Percentiles rank a stretch among this genome's conserved stretches.
phyloP scores from a whole-genome alignment of 192 early-diverging fungal genomes.

The Dissophora ornata region DNA sequence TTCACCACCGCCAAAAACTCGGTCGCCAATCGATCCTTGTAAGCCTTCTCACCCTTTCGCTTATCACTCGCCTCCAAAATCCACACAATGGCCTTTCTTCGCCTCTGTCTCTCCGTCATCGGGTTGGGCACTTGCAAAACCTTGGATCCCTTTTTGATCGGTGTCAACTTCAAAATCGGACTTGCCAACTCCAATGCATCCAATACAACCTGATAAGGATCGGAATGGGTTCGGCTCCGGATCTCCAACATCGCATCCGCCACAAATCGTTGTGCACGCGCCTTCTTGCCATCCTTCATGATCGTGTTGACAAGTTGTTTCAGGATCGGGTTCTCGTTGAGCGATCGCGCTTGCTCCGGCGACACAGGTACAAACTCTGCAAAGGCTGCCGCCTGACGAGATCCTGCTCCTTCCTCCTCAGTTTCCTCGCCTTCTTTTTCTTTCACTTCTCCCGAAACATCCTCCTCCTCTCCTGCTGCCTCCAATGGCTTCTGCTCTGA shows the following conservation, averaged over 20 bases:
- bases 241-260: constrained; percentile 77
- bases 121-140: constrained; percentile 82
- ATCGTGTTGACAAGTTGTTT: constrained; percentile 89
- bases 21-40: constrained; percentile 76
- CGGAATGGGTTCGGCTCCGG: constrained; percentile 64
- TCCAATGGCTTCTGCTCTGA: too few relatives aligned
- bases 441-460: too few relatives aligned
- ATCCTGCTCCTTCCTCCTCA: neutral
- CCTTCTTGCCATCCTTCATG: constrained; percentile 94
- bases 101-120: constrained; percentile 80
- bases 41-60: constrained; percentile 67
- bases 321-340: constrained; percentile 72
- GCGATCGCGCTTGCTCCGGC: constrained; percentile 49
- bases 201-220: constrained; percentile 75
- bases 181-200: constrained; percentile 79
- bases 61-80: constrained; percentile 79
- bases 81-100: constrained; percentile 86
- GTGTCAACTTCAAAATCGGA: constrained; percentile 80
- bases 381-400: constrained; percentile 6
- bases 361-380: constrained; percentile 37
- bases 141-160: constrained; percentile 83
- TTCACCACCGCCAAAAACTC: constrained; percentile 87
- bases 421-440: too few relatives aligned
- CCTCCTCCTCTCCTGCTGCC: too few relatives aligned
- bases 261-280: constrained; percentile 74